Evolutionary conservation across 306 rosid species (phyloP).

Genomic region (Lathyrus aphaca): DNA sequence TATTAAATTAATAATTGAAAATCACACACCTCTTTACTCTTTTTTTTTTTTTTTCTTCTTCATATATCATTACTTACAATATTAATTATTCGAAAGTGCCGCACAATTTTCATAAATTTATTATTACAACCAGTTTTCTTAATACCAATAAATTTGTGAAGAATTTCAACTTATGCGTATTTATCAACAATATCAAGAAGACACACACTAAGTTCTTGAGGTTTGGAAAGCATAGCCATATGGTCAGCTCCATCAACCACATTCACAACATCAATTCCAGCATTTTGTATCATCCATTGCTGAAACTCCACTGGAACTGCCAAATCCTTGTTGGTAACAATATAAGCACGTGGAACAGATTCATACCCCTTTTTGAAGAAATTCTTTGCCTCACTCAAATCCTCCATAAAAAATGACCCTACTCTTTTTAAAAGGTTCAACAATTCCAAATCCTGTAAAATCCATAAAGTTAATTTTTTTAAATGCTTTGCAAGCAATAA

Average conservation of each 20-base stretch:
- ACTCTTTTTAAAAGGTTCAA: conserved; percentile 43
- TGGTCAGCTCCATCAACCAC: conserved; percentile 58
- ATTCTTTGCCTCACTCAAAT: conserved; percentile 40
- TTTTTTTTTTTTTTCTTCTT: no score
- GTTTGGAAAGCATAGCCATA: conserved; percentile 48
- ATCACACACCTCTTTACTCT: no score
- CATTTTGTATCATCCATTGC: conserved; percentile 59
- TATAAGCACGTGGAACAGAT: conserved; percentile 43
- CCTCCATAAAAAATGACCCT: conserved; percentile 50
- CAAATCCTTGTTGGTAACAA: conserved; percentile 42
- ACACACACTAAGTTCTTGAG: conserved; percentile 35
- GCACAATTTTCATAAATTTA: no score
- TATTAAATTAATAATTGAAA: no score
- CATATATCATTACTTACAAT: no score
- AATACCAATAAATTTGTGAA: no score
- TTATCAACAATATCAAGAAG: conserved; percentile 46
- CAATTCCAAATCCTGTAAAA: conserved; percentile 59
- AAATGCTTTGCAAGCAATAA: not conserved
- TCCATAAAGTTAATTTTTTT: not conserved
- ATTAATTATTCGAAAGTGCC: no score
- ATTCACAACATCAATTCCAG: conserved; percentile 41
- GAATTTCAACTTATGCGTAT: not conserved
- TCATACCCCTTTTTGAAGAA: conserved; percentile 51
- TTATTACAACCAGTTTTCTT: no score
- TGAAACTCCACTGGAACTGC: conserved; percentile 39